phyloP scores from a whole-genome alignment of 192 early-diverging fungal species.

The Umbelopsis vinacea region DNA sequence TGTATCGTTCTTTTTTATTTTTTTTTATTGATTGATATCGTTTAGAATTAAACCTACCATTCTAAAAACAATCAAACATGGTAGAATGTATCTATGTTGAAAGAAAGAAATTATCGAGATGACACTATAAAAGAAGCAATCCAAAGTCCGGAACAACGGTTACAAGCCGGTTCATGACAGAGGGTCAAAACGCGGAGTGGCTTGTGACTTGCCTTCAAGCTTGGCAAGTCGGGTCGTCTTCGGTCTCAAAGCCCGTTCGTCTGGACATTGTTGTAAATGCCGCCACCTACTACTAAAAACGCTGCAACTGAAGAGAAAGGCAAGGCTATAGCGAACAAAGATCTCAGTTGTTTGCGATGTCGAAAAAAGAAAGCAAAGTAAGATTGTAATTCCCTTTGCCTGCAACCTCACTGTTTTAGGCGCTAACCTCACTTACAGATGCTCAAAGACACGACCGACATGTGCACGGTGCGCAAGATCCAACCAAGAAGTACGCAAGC shows the following conservation, averaged over 20 bases:
- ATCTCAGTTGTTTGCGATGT: slow-evolving; percentile 41
- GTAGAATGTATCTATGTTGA: too few relatives aligned
- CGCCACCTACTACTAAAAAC: neutral
- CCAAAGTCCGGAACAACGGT: neutral
- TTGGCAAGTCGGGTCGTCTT: neutral
- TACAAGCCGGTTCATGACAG: neutral
- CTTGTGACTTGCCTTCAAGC: slow-evolving; percentile 12
- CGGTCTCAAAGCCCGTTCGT: slow-evolving; percentile 5
- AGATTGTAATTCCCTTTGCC: neutral
- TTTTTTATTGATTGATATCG: too few relatives aligned
- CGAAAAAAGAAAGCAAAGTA: slow-evolving; percentile 49
- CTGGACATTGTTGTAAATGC: slow-evolving; percentile 1
- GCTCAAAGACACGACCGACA: slow-evolving; percentile 42
- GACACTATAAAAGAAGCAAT: too few relatives aligned
- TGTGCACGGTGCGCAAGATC: slow-evolving; percentile 40
- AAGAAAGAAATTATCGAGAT: too few relatives aligned
- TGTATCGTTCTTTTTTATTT: too few relatives aligned
- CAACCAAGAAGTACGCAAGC: slow-evolving; percentile 25
- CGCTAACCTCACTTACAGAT: slow-evolving; percentile 26
- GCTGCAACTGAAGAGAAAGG: slow-evolving; percentile 8
- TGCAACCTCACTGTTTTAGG: neutral
- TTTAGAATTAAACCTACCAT: too few relatives aligned
- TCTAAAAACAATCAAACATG: too few relatives aligned
- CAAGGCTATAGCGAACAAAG: slow-evolving; percentile 27
- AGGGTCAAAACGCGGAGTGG: neutral